Evolutionary conservation across 768 basidiomycete genomes (phyloP).

Genomic region (Cytidiella melzeri): DNA sequence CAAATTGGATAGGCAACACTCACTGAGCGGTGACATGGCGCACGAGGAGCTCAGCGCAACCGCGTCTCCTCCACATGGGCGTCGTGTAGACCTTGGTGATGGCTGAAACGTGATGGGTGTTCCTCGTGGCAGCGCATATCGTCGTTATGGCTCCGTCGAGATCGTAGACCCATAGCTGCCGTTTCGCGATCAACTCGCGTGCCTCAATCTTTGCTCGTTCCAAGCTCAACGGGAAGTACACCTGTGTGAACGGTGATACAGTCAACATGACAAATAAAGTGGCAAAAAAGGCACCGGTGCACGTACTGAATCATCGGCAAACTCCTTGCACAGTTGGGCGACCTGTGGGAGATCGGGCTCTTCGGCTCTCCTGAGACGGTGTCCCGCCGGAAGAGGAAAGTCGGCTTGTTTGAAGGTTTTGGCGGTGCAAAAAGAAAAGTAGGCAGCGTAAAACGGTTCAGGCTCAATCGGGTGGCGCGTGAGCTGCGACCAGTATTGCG

Average conservation of each 20-base stretch:
- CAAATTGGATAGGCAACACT: slow-evolving; percentile 14
- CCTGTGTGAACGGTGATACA: slow-evolving; percentile 23
- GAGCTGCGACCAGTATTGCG: slow-evolving; percentile 36
- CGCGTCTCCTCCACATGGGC: slow-evolving; percentile 35
- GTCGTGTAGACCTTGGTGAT: slow-evolving; percentile 57
- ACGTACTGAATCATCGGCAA: slow-evolving; percentile 47
- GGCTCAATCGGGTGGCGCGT: slow-evolving; percentile 33
- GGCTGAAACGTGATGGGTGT: slow-evolving; percentile 40
- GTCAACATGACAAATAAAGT: slow-evolving; percentile 5
- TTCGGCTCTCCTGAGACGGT: slow-evolving; percentile 34
- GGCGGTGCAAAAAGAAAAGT: slow-evolving; percentile 37
- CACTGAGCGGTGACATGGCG: slow-evolving; percentile 39
- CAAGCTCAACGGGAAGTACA: slow-evolving; percentile 37
- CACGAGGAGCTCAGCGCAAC: slow-evolving; percentile 49
- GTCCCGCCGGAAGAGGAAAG: slow-evolving; percentile 25
- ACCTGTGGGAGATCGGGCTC: slow-evolving; percentile 33
- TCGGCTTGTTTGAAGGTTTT: slow-evolving; percentile 29
- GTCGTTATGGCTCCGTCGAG: slow-evolving; percentile 35
- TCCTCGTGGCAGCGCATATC: slow-evolving; percentile 54
- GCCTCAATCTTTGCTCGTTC: slow-evolving; percentile 40
- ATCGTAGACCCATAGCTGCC: slow-evolving; percentile 51
- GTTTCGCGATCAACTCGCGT: slow-evolving; percentile 37
- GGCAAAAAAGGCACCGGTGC: not conserved
- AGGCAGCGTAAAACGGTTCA: slow-evolving; percentile 46
- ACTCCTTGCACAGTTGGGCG: slow-evolving; percentile 42